Evolutionary conservation across 257 asterid genomes (phyloP), one percentile per base, ranked within the genome.

Genomic region (Solanum bulbocastanum): DNA sequence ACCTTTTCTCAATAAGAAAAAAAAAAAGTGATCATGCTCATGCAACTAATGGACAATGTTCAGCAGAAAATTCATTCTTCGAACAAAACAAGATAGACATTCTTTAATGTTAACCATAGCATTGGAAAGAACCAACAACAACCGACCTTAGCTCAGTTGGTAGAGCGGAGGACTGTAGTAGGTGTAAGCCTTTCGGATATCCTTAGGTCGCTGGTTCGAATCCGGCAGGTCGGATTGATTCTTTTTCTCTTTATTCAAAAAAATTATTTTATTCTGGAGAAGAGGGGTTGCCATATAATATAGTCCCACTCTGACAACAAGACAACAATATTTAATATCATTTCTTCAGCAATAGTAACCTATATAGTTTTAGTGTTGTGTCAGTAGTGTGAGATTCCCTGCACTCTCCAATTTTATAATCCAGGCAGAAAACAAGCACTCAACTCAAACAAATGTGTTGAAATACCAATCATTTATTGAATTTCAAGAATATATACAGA

Each of bases 121-220:
- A 78, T 25, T 78, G 62, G 58, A 25, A 42, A 78, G 65, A 78
- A 78, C 3, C 84, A 78, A 25, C 72, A 56, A 16, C 49, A 58
- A 33, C 86, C 86, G 86, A 83, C 75, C 87, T 83, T 83, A 58
- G 87, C 87, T 83, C 87, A 83, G 87, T 58, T 83, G 46, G 87
- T 83, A 83, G 87, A 83, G 86, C 86, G 86, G 86, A 82, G 69
- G 87, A 83, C 87, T 83, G 87, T 62, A 60, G 87, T 84, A 16
- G n/a, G 58, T 30, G 78, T 36, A 35, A 62, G 8, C 78, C 87
- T 36, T n/a, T 56, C 58, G 15, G 87, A 23, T 65, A 84, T 84
- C 74, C 62, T 84, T 84, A 91, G 92, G 93, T 89, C 93, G 88
- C 91, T 91, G 93, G 92, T 89, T 91, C 90, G 91, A 89, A 89